Base-by-base conservation (phyloP, 495 filamentous ascomycete species). In the Penicillium psychrofluorescens region DNA sequence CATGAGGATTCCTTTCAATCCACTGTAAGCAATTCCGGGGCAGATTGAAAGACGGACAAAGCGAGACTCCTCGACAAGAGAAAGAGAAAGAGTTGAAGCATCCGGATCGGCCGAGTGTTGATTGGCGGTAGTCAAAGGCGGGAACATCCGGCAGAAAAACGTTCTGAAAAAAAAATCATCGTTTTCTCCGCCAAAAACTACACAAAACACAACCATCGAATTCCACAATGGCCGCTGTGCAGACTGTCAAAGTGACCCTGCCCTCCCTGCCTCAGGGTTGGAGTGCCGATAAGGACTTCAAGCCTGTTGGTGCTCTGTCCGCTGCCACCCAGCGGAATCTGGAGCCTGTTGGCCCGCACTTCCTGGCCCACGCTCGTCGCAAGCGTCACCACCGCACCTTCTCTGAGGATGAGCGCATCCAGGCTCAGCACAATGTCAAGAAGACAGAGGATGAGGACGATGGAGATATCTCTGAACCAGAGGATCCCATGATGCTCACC, bases 351-450 rank as follows among this genome's bases (percentile, higher is more conserved):
- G 92, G 92, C 50, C 91, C 91, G 62, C 86, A 96, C 73, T 98
- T 96, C 77, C 83, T 98, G 35, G 94, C 92, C 48, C 89, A 97
- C 67, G 92, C 92, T 53, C 88, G 92, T 65, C 81, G 92, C 79
- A 85, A 83, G 66, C 88, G 91, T 48, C 92, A 98, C 72, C 81
- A 90, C 70, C 88, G 92, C 54, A 97, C 92, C 43, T 97, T 98
- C 73, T 95, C 89, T 56, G 92, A 98, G 66, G 92, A 98, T 71
- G 92, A 98, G 63, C 83, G 90, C 41, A 91, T 97, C 58, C 88
- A 96, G 67, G 92, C 92, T 27, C 85, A 91, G 69, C 80, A 91
- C 61, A 90, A 83, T 48, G 90, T 89, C 56, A 92, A 92, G 80
- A 95, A 92, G 68, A 83, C 92, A 39, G 92, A 97, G 67, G 88